phyloP scores from a whole-genome alignment of 129 eudicot genomes.

The Kitagawia praeruptora region DNA sequence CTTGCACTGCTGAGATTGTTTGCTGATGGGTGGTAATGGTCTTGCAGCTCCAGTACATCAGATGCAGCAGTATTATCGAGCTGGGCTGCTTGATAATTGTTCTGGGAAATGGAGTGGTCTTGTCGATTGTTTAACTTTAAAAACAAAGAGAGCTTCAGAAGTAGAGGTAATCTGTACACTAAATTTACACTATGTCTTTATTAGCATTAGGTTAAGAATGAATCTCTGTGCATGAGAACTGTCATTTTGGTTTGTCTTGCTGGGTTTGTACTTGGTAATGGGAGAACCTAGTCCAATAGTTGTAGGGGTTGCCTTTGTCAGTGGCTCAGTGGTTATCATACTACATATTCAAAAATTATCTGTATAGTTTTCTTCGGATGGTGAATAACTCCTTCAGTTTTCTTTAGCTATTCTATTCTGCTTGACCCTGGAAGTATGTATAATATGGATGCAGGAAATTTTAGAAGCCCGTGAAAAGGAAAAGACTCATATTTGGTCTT shows the following conservation, averaged over 20 bases:
- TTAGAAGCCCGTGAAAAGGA: conserved; percentile 61
- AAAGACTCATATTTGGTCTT: conserved; percentile 54
- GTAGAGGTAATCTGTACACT: conserved; percentile 38
- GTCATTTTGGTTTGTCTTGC: background rate
- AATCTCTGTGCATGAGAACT: background rate
- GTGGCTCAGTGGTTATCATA: background rate
- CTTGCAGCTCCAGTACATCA: conserved; percentile 94
- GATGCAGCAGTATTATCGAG: conserved; percentile 93
- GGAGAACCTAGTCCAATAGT: background rate
- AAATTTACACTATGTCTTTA: background rate
- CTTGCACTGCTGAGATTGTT: background rate
- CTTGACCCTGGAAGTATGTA: background rate
- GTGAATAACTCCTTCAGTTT: background rate
- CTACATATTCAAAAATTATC: background rate
- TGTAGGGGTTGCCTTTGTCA: background rate
- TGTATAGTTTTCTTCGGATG: background rate
- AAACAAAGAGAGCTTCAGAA: conserved; percentile 71
- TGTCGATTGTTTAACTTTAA: conserved; percentile 71
- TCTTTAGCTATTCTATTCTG: background rate
- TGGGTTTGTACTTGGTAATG: background rate
- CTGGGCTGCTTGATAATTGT: conserved; percentile 82
- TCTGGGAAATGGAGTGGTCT: conserved; percentile 62
- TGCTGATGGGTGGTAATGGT: background rate
- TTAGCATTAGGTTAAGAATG: background rate
- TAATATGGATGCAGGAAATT: conserved; percentile 49